Evolutionary conservation across 83 land plant species (phyloP).

Genomic region (Larix sibirica): DNA sequence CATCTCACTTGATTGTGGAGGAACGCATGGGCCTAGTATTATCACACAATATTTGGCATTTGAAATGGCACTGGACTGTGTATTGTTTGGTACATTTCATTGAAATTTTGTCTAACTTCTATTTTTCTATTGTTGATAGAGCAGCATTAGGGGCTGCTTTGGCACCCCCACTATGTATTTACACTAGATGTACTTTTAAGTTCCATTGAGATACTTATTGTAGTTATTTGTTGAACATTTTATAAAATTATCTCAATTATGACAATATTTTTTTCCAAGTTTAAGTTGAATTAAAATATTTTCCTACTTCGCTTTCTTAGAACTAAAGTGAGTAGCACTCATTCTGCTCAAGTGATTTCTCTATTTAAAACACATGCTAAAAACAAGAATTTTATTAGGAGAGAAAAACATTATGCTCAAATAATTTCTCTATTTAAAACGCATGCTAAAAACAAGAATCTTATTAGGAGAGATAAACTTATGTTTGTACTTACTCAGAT

Average conservation of each 20-base stretch:
- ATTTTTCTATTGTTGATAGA: no score
- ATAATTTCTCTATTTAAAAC: background rate
- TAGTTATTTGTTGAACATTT: no score
- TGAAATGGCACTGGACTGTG: no score
- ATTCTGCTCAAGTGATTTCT: background rate
- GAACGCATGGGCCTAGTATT: slow-evolving; percentile 31
- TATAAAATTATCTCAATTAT: no score
- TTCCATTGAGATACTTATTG: no score
- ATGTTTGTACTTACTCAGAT: slow-evolving; percentile 63
- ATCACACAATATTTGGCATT: no score
- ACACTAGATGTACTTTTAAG: no score
- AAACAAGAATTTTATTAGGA: background rate
- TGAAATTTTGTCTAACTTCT: no score
- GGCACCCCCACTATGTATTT: no score
- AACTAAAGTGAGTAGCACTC: background rate
- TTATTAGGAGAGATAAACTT: background rate
- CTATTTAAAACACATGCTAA: background rate
- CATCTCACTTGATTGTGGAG: slow-evolving; percentile 63
- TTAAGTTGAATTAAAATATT: background rate
- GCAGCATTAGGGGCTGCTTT: no score
- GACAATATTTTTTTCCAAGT: background rate
- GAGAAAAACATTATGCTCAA: background rate
- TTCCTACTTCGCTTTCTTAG: background rate
- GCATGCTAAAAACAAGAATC: background rate
- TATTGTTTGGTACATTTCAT: no score